These are phyloP conservation scores for Flaveria ramosissima DNA, from an alignment of 129 eudicot genomes.

Conservation along the genomic window DNA sequence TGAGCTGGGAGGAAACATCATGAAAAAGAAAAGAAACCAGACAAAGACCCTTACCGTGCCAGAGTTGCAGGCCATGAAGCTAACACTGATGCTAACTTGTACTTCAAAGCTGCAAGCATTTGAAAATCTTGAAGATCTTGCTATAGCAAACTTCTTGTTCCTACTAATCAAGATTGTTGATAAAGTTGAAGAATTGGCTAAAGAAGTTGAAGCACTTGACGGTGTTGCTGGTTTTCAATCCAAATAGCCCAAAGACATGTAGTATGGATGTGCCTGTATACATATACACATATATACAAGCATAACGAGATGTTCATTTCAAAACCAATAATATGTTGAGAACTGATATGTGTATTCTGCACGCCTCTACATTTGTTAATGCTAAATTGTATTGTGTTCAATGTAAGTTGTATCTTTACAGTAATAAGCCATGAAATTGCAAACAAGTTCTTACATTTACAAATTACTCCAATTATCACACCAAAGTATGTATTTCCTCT, in stretches of 20 bases:
- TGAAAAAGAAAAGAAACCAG: constrained; percentile 44
- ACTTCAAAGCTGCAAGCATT: constrained; percentile 26
- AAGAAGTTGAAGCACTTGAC: constrained; percentile 52
- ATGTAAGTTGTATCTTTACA: constrained; percentile 17
- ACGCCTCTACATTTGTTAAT: not conserved
- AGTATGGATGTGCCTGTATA: not conserved
- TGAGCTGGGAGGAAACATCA: constrained; percentile 57
- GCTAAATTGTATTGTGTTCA: constrained; percentile 6
- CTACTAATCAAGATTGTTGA: constrained; percentile 48
- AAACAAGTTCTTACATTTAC: constrained; percentile 32
- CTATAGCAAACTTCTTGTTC: constrained; percentile 47
- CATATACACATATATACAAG: not conserved
- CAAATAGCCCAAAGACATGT: not conserved
- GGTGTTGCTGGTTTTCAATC: constrained; percentile 26
- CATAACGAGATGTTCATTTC: no score
- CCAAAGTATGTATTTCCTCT: constrained; percentile 29
- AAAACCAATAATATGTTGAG: no score
- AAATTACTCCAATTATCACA: constrained; percentile 25
- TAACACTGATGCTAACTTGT: constrained; percentile 30
- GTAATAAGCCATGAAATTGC: constrained; percentile 18
- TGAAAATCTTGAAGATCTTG: constrained; percentile 44
- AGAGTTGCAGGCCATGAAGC: constrained; percentile 45
- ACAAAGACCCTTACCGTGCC: constrained; percentile 34
- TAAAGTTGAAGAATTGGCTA: constrained; percentile 47
- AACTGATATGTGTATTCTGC: not conserved